A percentile compares a stretch with the other conserved stretches of the same genome.
These are phyloP conservation scores for Fusarium paranaense DNA, from an alignment of 2,329 filamentous ascomycete genomes.

Conservation along the genomic window DNA sequence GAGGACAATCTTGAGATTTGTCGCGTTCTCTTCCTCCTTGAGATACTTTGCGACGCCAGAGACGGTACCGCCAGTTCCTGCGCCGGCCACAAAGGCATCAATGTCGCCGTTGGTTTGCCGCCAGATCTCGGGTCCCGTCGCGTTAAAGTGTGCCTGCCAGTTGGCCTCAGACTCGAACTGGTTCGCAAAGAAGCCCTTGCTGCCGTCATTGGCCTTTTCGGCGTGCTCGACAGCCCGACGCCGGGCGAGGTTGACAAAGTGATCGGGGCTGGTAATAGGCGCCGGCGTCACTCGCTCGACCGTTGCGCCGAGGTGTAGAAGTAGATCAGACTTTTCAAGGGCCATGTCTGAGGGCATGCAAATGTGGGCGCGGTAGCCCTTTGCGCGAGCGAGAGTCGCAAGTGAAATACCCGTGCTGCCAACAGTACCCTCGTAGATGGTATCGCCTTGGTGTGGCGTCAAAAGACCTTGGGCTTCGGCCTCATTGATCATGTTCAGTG, in stretches of 20 bases:
- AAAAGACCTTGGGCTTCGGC: constrained; percentile 84
- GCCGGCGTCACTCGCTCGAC: constrained; percentile 92
- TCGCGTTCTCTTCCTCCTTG: constrained; percentile 74
- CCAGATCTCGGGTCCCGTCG: constrained; percentile 91
- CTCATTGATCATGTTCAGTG: constrained; percentile 85
- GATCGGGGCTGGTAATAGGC: constrained; percentile 90
- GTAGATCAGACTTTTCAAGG: constrained; percentile 87
- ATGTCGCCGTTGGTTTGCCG: constrained; percentile 78
- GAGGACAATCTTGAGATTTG: constrained; percentile 77
- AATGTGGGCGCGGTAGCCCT: constrained; percentile 92
- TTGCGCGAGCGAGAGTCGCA: constrained; percentile 86
- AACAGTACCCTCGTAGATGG: constrained; percentile 97
- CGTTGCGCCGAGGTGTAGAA: constrained; percentile 89
- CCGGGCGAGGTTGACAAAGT: constrained; percentile 94
- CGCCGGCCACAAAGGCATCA: constrained; percentile 92
- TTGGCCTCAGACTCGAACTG: constrained; percentile 96
- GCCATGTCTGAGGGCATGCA: constrained; percentile 97
- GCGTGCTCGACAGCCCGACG: constrained; percentile 82
- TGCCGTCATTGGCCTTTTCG: constrained; percentile 63
- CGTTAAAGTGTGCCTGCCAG: constrained; percentile 83
- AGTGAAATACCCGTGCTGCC: constrained; percentile 97
- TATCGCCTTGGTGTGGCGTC: constrained; percentile 84
- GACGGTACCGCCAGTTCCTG: constrained; percentile 94
- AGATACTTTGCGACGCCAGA: constrained; percentile 86
- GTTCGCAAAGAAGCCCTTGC: constrained; percentile 91